phyloP scores from a whole-genome alignment of 2,329 filamentous ascomycete genomes.

The Sclerotinia borealis region DNA sequence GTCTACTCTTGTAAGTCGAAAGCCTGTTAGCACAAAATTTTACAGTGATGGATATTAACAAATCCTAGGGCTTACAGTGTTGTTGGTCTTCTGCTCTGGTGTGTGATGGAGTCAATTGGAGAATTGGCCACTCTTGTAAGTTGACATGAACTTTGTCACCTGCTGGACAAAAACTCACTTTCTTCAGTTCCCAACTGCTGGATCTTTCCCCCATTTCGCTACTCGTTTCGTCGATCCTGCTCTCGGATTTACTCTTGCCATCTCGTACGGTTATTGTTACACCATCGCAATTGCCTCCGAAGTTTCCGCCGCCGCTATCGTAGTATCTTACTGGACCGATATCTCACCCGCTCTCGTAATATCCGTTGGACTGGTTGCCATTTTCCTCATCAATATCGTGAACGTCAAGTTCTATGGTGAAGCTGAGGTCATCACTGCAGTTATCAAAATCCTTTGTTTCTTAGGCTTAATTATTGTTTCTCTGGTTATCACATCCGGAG shows the following conservation, averaged over 20 bases:
- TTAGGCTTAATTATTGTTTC: conserved; percentile 60
- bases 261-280: conserved; percentile 31
- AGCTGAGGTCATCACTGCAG: conserved; percentile 79
- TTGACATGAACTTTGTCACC: not conserved
- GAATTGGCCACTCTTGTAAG: conserved; percentile 29
- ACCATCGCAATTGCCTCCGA: conserved; percentile 65
- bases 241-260: conserved; percentile 31
- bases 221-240: conserved; percentile 34
- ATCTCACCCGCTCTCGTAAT: conserved; percentile 64
- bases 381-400: conserved; percentile 78
- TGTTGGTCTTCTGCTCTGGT: conserved; percentile 32
- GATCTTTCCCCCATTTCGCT: conserved; percentile 33
- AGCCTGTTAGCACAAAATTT: not conserved
- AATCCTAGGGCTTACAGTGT: conserved; percentile 35
- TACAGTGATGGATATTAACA: not conserved
- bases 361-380: conserved; percentile 70
- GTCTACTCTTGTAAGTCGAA: conserved; percentile 35
- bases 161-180: conserved; percentile 3
- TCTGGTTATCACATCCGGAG: conserved; percentile 57
- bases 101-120: conserved; percentile 33
- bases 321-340: conserved; percentile 68
- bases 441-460: conserved; percentile 69
- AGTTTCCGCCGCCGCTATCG: conserved; percentile 78
- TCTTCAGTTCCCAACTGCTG: conserved; percentile 30
- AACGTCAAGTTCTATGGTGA: conserved; percentile 85